A percentile compares a stretch with the other conserved stretches of the same genome.
Conservation (phyloP, 2,329 filamentous ascomycete genomes). For the Aureobasidium musti region DNA sequence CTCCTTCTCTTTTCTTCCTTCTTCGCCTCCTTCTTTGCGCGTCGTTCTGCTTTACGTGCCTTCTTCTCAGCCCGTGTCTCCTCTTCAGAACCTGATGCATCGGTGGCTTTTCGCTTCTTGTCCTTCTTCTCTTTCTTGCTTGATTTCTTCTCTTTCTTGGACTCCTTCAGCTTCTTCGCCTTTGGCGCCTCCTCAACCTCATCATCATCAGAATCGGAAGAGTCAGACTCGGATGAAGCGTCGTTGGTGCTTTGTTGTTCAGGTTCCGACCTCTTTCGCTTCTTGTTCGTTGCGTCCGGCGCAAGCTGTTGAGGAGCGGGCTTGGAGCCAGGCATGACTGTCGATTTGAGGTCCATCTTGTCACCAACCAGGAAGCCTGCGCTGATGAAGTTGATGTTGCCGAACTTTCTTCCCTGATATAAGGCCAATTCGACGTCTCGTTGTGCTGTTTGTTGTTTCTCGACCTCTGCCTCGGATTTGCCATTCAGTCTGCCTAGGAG, state of each 20-base stretch:
- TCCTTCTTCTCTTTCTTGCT: slow-evolving; percentile 39
- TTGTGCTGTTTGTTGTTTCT: slow-evolving; percentile 67
- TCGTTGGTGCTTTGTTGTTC: slow-evolving; percentile 41
- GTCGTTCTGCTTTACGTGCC: slow-evolving; percentile 49
- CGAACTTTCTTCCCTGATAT: slow-evolving; percentile 75
- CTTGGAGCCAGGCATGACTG: slow-evolving; percentile 38
- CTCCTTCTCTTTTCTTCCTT: slow-evolving; percentile 55
- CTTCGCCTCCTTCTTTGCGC: slow-evolving; percentile 53
- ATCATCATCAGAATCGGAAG: slow-evolving; percentile 32
- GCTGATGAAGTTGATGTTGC: slow-evolving; percentile 79
- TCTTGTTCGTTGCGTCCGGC: slow-evolving; percentile 23
- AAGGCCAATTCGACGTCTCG: slow-evolving; percentile 70
- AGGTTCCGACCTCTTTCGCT: slow-evolving; percentile 27
- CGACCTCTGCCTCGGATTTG: slow-evolving; percentile 71
- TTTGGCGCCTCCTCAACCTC: slow-evolving; percentile 36
- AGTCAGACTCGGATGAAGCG: slow-evolving; percentile 6
- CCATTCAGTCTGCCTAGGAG: slow-evolving; percentile 88
- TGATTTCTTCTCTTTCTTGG: slow-evolving; percentile 43
- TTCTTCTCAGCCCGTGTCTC: slow-evolving; percentile 34
- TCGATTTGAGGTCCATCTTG: slow-evolving; percentile 48
- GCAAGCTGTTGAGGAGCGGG: slow-evolving; percentile 45
- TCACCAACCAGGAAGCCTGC: slow-evolving; percentile 73
- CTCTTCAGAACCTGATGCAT: slow-evolving; percentile 29
- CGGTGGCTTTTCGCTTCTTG: slow-evolving; percentile 34
- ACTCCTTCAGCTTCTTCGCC: slow-evolving; percentile 36